Evolutionary conservation across 805 yeast genomes (phyloP), one percentile per base, ranked within the genome.

Genomic region (Wickerhamomyces silvicola): DNA sequence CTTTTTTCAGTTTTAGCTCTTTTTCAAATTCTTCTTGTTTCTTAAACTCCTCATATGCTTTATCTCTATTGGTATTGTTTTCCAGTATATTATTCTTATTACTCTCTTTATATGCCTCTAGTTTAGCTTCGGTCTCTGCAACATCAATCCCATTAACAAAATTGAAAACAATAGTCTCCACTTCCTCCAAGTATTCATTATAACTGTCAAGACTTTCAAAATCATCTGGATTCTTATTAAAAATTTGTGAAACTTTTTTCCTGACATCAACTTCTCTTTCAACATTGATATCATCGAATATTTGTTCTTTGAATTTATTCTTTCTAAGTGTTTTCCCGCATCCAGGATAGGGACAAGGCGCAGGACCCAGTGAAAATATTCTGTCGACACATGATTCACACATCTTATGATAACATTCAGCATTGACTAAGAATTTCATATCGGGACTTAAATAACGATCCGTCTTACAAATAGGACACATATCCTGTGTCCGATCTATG

Each of bases 391-490:
- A 92, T 2, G 94, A 78, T 46, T 82, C 97, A 62, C 99, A 92
- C 57, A 92, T 90, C 66, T 86, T 90, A 55, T 92, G 99, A 54
- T 92, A 92, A 60, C 99, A 92, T 57, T 92, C 98, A 0, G 97
- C 95, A 49, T 92, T 92, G 42, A 92, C 87, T 34, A 90, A 72
- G 53, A 92, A 90, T 43, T 72, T 77, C 80, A 92, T 82, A 46
- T 88, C 86, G 17, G 97, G 97, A 27, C 95, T 85, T 39, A 92
- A 68, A 57, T 92, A 92, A 55, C 88, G 66, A 59, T 90, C 95
- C 28, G 97, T 86, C 60, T 90, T 86, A 68, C 99, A 92, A 50
- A 92, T 86, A 19, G 97, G 97, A 66, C 99, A 92, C 77, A 88
- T 81, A 57, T 85, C 95, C 65, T 68, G 67, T 33, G 71, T 52